Base-by-base conservation (phyloP, 495 filamentous ascomycete species). In the Venustampulla echinocandica region DNA sequence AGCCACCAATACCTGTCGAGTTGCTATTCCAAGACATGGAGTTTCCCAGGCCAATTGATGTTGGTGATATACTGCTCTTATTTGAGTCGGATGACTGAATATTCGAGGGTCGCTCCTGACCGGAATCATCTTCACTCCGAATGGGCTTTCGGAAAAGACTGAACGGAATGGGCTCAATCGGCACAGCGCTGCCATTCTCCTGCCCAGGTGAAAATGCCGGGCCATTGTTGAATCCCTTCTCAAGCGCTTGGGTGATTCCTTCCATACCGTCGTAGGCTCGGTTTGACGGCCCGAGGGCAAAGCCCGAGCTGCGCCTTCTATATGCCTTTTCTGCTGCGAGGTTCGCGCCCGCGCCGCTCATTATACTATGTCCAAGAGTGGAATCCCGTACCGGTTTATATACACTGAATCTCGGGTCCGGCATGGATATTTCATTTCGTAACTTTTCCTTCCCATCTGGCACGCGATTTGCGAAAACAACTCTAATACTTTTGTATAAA, bases 381-480 rank as follows among this genome's bases (percentile, higher is more conserved):
- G 69, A 69, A 42, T 68, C 65, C 18, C 73, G 62, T 15, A 69
- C 70, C 0, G 87, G 75, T 63, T 87, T 95, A 67, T 95, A 99
- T 10, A 81, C 70, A 48, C 79, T 84, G 57, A 85, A 99, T 27
- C 83, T 76, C 34, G 92, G 92, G 47, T 95, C 87, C 0, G 93
- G 90, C 40, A 84, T 69, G 42, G 93, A 85, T 22, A 90, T 84
- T 59, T 99, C 92, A 58, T 93, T 96, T 6, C 83, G 79, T 32
- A 99, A 71, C 46, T 80, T 87, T 66, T 97, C 92, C 60, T 97
- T 96, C 21, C 89, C 92, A 58, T 99, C 92, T 0, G 93, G 92
- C 2, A 96, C 93, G 21, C 92, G 80, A 61, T 99, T 99, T 43
- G 92, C 92, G 63, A 99, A 99, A 2, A 99, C 92, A 36, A 99